A percentile compares a stretch with the other conserved stretches of the same genome.
phyloP scores from a whole-genome alignment of 768 basidiomycete species.

The Dioszegia crocea region DNA sequence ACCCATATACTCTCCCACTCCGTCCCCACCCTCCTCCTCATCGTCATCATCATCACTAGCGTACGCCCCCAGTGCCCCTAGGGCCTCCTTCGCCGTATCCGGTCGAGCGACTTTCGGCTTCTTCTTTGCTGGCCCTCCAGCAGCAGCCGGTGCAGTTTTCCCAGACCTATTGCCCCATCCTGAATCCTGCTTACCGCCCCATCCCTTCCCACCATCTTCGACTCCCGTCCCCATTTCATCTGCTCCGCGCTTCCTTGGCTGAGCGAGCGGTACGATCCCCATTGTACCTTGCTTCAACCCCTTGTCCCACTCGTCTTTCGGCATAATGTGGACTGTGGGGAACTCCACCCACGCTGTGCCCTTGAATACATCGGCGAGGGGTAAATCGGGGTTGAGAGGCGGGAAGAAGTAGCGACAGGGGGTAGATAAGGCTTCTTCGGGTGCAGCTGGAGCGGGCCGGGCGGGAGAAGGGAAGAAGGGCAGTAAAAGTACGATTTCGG shows the following conservation, averaged over 20 bases:
- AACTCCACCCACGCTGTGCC: slow-evolving; percentile 74
- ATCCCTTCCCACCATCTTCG: slow-evolving; percentile 11
- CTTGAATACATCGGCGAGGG: slow-evolving; percentile 56
- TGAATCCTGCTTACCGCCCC: slow-evolving; percentile 4
- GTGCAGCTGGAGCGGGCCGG: slow-evolving; percentile 11
- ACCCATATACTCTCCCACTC: neutral
- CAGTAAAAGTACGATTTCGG: slow-evolving; percentile 21
- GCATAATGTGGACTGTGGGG: slow-evolving; percentile 74
- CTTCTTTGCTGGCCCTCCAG: neutral
- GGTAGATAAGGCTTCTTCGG: neutral
- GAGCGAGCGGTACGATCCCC: slow-evolving; percentile 53
- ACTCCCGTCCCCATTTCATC: slow-evolving; percentile 7
- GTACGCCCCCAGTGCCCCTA: slow-evolving; percentile 34
- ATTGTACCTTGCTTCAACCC: slow-evolving; percentile 57
- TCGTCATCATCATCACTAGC: slow-evolving; percentile 24
- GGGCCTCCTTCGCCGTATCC: neutral
- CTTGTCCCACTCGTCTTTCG: slow-evolving; percentile 60
- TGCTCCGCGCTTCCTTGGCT: slow-evolving; percentile 21
- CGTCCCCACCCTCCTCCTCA: slow-evolving; percentile 1
- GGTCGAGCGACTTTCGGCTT: neutral
- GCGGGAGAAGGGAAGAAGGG: slow-evolving; percentile 35
- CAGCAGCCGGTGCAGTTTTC: neutral
- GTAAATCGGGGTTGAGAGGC: slow-evolving; percentile 57
- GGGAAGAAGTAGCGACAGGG: slow-evolving; percentile 52
- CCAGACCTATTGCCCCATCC: neutral